Percentiles rank a stretch among this genome's conserved stretches.
Evolutionary conservation across 306 rosid genomes (phyloP).

Genomic region (Vigna unguiculata): DNA sequence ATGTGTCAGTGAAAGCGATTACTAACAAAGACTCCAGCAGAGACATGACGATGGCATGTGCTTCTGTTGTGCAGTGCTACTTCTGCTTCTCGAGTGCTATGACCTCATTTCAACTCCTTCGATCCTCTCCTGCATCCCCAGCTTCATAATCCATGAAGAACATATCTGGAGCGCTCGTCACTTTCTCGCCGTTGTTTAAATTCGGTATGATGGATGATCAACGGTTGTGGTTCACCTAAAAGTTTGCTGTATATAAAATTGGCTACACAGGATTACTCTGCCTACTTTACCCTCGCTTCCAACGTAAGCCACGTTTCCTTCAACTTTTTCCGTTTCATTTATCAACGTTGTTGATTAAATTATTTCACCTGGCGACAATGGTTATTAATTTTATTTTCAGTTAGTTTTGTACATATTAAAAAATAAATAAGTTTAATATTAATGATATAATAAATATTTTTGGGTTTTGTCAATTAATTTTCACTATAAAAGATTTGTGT

Average conservation of each 20-base stretch:
- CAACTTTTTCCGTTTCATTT: not conserved
- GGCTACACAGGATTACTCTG: not conserved
- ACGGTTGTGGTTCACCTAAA: not conserved
- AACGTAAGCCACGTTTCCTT: not conserved
- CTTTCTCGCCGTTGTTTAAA: not conserved
- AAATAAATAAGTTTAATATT: not conserved
- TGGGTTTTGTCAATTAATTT: not conserved
- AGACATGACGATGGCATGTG: not conserved
- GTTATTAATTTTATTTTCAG: not conserved
- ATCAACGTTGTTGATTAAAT: not conserved
- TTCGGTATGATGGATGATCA: not conserved
- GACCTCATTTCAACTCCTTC: not conserved
- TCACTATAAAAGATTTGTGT: not conserved
- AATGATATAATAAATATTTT: not conserved
- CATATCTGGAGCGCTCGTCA: not conserved
- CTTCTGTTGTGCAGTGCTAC: not conserved
- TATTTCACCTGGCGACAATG: not conserved
- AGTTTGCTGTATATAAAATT: not conserved
- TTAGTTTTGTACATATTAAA: not conserved
- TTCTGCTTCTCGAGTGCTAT: not conserved
- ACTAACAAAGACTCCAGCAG: not conserved
- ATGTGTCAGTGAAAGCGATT: conserved; percentile 15
- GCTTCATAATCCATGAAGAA: not conserved
- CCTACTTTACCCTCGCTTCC: not conserved
- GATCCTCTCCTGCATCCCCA: not conserved